Conservation (phyloP, 345 rosid species). For the Acer yangbiense region DNA sequence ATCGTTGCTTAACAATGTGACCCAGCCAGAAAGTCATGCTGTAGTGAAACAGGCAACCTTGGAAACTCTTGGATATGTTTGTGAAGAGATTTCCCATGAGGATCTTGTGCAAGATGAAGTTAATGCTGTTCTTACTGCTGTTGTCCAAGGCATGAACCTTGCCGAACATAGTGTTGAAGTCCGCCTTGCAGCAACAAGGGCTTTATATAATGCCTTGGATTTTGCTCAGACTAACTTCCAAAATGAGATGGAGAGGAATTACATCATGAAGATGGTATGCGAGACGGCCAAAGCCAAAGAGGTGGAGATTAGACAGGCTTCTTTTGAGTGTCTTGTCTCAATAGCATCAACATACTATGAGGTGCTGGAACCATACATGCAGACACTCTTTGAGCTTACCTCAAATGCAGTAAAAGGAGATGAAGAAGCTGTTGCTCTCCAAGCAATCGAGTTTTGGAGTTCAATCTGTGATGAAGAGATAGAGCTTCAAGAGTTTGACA, state of each 20-base stretch:
- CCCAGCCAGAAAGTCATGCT: slow-evolving; percentile 57
- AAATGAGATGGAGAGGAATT: slow-evolving; percentile 90
- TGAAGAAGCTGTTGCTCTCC: slow-evolving; percentile 89
- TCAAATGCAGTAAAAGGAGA: slow-evolving; percentile 87
- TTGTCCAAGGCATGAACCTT: slow-evolving; percentile 95
- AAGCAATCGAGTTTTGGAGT: slow-evolving; percentile 98
- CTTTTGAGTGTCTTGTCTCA: slow-evolving; percentile 95
- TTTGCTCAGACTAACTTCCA: slow-evolving; percentile 95
- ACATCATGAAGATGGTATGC: slow-evolving; percentile 91
- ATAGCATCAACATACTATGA: slow-evolving; percentile 88
- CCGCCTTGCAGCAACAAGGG: slow-evolving; percentile 84
- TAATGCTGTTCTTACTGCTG: slow-evolving; percentile 88
- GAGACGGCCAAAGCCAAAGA: slow-evolving; percentile 87
- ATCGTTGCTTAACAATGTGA: slow-evolving; percentile 73
- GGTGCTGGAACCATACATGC: slow-evolving; percentile 86
- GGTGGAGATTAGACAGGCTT: slow-evolving; percentile 81
- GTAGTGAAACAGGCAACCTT: slow-evolving; percentile 82
- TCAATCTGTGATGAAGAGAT: slow-evolving; percentile 97
- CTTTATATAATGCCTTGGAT: slow-evolving; percentile 79
- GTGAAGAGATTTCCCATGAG: slow-evolving; percentile 87
- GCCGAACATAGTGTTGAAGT: slow-evolving; percentile 73
- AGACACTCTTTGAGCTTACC: slow-evolving; percentile 79
- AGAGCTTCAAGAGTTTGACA: slow-evolving; percentile 80
- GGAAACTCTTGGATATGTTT: slow-evolving; percentile 88
- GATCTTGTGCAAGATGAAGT: slow-evolving; percentile 93